Conservation (phyloP, 2,329 filamentous ascomycete species). For the Ophiostoma populinum region DNA sequence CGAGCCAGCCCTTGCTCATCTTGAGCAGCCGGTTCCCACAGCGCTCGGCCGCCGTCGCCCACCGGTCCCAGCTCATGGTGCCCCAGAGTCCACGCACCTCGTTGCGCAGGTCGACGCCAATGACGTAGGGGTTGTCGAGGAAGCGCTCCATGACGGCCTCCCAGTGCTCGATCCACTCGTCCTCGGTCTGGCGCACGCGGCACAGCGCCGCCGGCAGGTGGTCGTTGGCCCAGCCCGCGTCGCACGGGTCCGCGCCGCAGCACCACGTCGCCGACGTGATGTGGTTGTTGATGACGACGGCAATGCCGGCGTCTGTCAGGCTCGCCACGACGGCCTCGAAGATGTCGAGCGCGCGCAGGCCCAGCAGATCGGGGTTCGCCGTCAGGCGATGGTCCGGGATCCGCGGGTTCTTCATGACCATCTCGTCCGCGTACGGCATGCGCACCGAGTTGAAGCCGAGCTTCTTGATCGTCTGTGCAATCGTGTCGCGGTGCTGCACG, state of each 20-base stretch:
- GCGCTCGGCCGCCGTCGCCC: slow-evolving; percentile 45
- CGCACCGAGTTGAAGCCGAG: slow-evolving; percentile 57
- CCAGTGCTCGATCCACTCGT: slow-evolving; percentile 51
- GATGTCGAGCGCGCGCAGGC: slow-evolving; percentile 40
- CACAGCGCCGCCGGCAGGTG: slow-evolving; percentile 39
- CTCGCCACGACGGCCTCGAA: slow-evolving; percentile 39
- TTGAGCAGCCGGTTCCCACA: slow-evolving; percentile 42
- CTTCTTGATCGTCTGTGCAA: slow-evolving; percentile 39
- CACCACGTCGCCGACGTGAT: slow-evolving; percentile 54
- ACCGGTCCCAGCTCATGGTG: slow-evolving; percentile 47
- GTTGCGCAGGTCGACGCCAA: slow-evolving; percentile 51
- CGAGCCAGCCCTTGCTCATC: slow-evolving; percentile 46
- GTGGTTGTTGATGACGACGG: slow-evolving; percentile 53
- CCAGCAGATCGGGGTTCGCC: slow-evolving; percentile 43
- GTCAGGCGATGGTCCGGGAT: slow-evolving; percentile 32
- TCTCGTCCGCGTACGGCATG: slow-evolving; percentile 51
- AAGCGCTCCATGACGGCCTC: slow-evolving; percentile 44
- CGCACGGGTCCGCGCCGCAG: slow-evolving; percentile 50
- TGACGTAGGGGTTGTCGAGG: slow-evolving; percentile 39
- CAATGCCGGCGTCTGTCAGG: slow-evolving; percentile 43
- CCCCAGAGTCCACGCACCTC: slow-evolving; percentile 53
- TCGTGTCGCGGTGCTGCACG: slow-evolving; percentile 40
- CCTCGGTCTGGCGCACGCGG: slow-evolving; percentile 43
- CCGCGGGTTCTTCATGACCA: slow-evolving; percentile 42
- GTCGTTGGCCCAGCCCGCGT: slow-evolving; percentile 49